Percentiles rank a stretch among this genome's conserved stretches.
These are phyloP conservation scores for Ambrosiella xylebori DNA, from an alignment of 2,329 filamentous ascomycete species.

Conservation along the genomic window DNA sequence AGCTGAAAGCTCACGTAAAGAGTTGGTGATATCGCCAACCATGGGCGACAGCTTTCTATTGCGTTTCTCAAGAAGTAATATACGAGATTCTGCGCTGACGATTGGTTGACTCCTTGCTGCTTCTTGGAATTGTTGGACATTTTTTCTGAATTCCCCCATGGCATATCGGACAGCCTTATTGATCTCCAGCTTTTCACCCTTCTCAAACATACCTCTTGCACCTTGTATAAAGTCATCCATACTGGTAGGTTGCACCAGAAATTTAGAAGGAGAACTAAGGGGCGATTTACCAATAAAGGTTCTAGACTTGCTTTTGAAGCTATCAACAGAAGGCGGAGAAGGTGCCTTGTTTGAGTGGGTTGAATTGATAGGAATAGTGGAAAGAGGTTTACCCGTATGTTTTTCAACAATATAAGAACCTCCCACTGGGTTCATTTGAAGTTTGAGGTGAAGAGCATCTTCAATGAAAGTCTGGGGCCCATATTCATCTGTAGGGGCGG, in stretches of 20 bases:
- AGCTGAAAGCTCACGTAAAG: constrained; percentile 43
- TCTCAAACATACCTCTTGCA: constrained; percentile 56
- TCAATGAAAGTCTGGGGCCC: constrained; percentile 66
- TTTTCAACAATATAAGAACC: constrained; percentile 51
- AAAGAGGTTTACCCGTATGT: constrained; percentile 36
- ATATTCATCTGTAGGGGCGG: constrained; percentile 41
- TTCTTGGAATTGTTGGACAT: constrained; percentile 34
- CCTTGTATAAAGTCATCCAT: constrained; percentile 59
- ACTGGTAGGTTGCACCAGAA: constrained; percentile 38
- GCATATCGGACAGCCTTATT: constrained; percentile 69
- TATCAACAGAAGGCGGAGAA: constrained; percentile 23
- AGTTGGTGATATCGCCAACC: constrained; percentile 47
- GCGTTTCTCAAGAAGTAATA: constrained; percentile 37
- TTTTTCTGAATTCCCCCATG: constrained; percentile 61
- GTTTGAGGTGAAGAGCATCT: constrained; percentile 60
- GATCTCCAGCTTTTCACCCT: constrained; percentile 59
- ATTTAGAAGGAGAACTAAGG: constrained; percentile 29
- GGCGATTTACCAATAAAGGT: constrained; percentile 21
- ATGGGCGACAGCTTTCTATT: constrained; percentile 51
- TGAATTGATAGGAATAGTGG: constrained; percentile 13
- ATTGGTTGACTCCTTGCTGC: constrained; percentile 13
- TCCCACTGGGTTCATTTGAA: constrained; percentile 44
- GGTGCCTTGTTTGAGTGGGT: neutral
- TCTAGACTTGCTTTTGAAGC: constrained; percentile 16
- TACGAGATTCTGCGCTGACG: neutral